Percentiles rank a stretch among this genome's conserved stretches.
These are phyloP conservation scores for Claviceps quebecensis DNA, from an alignment of 2,329 filamentous ascomycete genomes.

Conservation along the genomic window DNA sequence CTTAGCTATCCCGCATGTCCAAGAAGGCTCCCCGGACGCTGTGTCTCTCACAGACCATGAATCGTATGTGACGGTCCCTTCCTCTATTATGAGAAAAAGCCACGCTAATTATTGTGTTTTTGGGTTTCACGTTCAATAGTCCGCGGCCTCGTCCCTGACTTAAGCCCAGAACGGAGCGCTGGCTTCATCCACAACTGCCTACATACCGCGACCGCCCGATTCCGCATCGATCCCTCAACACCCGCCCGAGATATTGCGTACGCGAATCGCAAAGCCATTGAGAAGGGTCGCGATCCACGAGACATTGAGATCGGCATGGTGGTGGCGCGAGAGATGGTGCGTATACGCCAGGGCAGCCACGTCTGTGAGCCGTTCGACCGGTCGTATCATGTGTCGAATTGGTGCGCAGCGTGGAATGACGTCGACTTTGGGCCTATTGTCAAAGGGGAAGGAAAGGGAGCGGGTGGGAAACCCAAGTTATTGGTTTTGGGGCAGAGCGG, in stretches of 20 bases:
- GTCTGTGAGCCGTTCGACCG: slow-evolving; percentile 2
- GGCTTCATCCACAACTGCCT: slow-evolving; percentile 3
- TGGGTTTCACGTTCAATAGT: not conserved
- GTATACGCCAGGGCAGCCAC: not conserved
- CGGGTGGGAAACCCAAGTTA: not conserved
- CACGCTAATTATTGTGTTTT: not conserved
- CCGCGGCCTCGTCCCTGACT: not conserved
- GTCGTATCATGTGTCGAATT: not conserved
- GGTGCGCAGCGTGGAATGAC: slow-evolving; percentile 3
- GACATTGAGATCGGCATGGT: not conserved
- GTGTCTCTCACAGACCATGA: not conserved
- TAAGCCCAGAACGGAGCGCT: not conserved
- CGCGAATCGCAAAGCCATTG: slow-evolving; percentile 1
- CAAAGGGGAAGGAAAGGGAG: not conserved
- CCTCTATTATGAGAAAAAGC: no score
- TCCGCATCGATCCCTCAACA: not conserved
- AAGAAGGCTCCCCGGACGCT: not conserved
- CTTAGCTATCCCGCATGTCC: not conserved
- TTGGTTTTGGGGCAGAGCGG: slow-evolving; percentile 1
- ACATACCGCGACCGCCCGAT: not conserved
- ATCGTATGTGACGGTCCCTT: not conserved
- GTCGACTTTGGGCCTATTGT: slow-evolving; percentile 1
- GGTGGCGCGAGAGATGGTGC: not conserved
- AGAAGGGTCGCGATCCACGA: not conserved
- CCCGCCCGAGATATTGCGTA: slow-evolving; percentile 1